Percentiles rank a stretch among this genome's conserved stretches.
Evolutionary conservation across 768 basidiomycete genomes (phyloP).

Genomic region (Russula compacta): DNA sequence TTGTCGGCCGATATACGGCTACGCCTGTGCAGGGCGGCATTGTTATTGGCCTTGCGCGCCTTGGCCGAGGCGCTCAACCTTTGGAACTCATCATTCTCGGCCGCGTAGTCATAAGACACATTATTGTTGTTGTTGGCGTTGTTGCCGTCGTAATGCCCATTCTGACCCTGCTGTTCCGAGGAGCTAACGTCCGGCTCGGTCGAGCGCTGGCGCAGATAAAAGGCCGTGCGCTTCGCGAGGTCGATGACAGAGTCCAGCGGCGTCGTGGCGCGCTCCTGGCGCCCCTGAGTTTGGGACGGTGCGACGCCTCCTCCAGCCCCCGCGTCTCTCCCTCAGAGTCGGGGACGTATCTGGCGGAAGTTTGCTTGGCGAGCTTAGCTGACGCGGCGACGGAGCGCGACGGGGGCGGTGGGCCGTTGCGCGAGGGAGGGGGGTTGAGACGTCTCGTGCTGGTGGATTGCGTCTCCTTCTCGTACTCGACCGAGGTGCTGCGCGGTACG

Average conservation of each 20-base stretch:
- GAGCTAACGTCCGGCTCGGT: constrained; percentile 38
- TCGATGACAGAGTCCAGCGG: constrained; percentile 57
- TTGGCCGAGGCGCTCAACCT: constrained; percentile 2
- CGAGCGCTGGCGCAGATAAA: constrained; percentile 56
- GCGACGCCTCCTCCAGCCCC: constrained; percentile 29
- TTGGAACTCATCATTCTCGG: constrained; percentile 61
- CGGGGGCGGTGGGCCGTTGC: constrained; percentile 28
- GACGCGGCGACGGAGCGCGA: constrained; percentile 22
- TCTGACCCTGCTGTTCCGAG: constrained; percentile 15
- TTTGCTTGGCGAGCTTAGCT: constrained; percentile 42
- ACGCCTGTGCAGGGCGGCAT: constrained; percentile 35
- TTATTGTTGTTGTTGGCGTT: constrained; percentile 33
- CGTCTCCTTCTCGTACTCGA: constrained; percentile 66
- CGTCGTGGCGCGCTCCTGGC: constrained; percentile 48
- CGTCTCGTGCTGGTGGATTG: constrained; percentile 46
- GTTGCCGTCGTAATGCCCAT: constrained; percentile 14
- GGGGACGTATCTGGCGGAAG: constrained; percentile 50
- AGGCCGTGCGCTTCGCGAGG: constrained; percentile 49
- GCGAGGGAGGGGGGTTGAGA: constrained; percentile 52
- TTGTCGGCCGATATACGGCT: constrained; percentile 68
- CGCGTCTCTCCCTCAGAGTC: constrained; percentile 43
- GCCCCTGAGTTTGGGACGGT: constrained; percentile 26
- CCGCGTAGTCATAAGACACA: constrained; percentile 60
- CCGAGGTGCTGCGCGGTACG: constrained; percentile 66
- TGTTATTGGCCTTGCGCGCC: constrained; percentile 25